Conservation (phyloP, 306 rosid genomes). For the Cucumis melo region DNA sequence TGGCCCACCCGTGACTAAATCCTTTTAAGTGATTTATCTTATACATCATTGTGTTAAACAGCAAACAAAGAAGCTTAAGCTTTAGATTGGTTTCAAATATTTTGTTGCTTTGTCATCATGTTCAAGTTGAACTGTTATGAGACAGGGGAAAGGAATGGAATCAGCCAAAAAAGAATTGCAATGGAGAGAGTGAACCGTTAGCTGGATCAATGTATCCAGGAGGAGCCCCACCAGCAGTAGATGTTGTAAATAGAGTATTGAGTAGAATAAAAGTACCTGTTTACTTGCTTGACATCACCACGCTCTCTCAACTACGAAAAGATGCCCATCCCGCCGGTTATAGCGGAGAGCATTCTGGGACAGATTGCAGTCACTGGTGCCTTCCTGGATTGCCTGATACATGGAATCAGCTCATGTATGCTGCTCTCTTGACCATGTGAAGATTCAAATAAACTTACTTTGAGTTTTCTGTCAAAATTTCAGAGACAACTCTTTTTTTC, state of each 20-base stretch:
- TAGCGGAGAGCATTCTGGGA: conserved; percentile 45
- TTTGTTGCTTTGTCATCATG: background rate
- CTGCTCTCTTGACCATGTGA: conserved; percentile 35
- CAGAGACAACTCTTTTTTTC: background rate
- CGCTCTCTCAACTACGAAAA: conserved; percentile 73
- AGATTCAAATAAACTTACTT: background rate
- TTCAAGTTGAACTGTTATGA: background rate
- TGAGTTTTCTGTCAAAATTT: background rate
- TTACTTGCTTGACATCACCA: conserved; percentile 73
- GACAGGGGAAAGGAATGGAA: conserved; percentile 85
- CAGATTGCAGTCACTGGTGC: conserved; percentile 97
- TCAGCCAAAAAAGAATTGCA: conserved; percentile 52
- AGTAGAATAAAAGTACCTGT: conserved; percentile 47
- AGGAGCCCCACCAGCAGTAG: conserved; percentile 65
- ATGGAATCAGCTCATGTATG: conserved; percentile 86
- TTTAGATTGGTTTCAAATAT: background rate
- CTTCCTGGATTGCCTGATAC: conserved; percentile 92
- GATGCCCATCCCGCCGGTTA: conserved; percentile 87
- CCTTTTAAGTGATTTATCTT: background rate
- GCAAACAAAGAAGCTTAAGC: background rate
- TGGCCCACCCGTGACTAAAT: no score
- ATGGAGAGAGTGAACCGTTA: conserved; percentile 56
- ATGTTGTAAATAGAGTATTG: conserved; percentile 43
- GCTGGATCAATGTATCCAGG: conserved; percentile 68
- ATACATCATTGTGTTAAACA: background rate